phyloP scores from a whole-genome alignment of 192 early-diverging fungal species.

The Rhizophagus clarus region DNA sequence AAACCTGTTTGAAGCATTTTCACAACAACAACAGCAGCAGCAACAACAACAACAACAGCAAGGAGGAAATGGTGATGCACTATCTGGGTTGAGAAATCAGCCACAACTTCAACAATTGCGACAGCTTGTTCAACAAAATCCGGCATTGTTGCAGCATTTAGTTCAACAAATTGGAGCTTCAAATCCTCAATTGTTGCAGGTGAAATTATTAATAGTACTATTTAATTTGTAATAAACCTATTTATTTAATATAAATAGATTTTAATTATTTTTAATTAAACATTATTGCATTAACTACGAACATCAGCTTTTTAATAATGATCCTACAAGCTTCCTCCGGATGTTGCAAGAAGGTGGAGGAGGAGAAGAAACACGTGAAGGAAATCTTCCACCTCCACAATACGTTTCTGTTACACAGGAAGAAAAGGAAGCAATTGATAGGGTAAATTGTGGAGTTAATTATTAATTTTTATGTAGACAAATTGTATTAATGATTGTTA shows the following conservation, averaged over 20 bases:
- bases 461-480: not conserved
- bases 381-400: slow-evolving; percentile 49
- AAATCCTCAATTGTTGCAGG: slow-evolving; percentile 82
- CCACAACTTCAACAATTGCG: slow-evolving; percentile 94
- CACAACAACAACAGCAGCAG: slow-evolving; percentile 44
- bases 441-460: slow-evolving; percentile 47
- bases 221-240: not conserved
- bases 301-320: slow-evolving; percentile 62
- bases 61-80: slow-evolving; percentile 44
- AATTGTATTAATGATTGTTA: not conserved
- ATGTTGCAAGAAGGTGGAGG: slow-evolving; percentile 65
- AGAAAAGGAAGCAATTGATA: slow-evolving; percentile 88
- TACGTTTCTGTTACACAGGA: slow-evolving; percentile 84
- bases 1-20: slow-evolving; percentile 60
- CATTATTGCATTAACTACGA: not conserved
- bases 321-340: slow-evolving; percentile 80
- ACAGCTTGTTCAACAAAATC: slow-evolving; percentile 83
- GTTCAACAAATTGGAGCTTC: slow-evolving; percentile 80
- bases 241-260: slow-evolving; percentile 21
- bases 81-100: slow-evolving; percentile 66
- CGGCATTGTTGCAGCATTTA: slow-evolving; percentile 82
- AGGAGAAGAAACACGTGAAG: slow-evolving; percentile 55
- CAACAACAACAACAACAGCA: slow-evolving; percentile 32
- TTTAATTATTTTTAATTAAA: too few relatives aligned
- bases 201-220: not conserved